phyloP scores from a whole-genome alignment of 148 eudicot genomes.

The Nyssa sinensis region DNA sequence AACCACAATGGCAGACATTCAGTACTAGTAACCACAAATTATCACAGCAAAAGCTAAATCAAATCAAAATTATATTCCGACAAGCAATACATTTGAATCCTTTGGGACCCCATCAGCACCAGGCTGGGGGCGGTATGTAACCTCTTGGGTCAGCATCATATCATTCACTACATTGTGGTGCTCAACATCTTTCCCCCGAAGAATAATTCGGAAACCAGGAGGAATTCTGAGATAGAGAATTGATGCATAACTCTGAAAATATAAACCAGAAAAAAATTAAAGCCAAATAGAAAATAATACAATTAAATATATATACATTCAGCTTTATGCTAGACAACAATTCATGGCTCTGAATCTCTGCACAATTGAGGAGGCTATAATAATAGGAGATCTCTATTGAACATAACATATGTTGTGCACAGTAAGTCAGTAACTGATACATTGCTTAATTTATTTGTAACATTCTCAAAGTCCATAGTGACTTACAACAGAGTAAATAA shows the following conservation, averaged over 20 bases:
- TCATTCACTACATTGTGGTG: slow-evolving; percentile 85
- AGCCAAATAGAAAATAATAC: neutral
- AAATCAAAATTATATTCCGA: slow-evolving; percentile 6
- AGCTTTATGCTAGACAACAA: neutral
- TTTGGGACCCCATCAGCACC: slow-evolving; percentile 50
- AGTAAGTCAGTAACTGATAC: neutral
- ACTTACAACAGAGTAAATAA: neutral
- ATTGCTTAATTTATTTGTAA: neutral
- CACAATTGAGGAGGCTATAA: neutral
- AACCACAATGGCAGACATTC: slow-evolving; percentile 17
- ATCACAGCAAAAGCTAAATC: neutral
- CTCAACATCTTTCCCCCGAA: slow-evolving; percentile 81
- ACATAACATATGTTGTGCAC: neutral
- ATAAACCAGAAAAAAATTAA: slow-evolving; percentile 19
- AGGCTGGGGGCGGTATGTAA: slow-evolving; percentile 71
- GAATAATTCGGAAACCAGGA: slow-evolving; percentile 63
- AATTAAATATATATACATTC: too few species aligned
- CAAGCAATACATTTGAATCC: slow-evolving; percentile 61
- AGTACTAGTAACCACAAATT: neutral
- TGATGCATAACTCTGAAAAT: slow-evolving; percentile 81
- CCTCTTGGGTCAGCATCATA: slow-evolving; percentile 74
- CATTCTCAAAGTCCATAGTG: neutral
- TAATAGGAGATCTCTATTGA: neutral
- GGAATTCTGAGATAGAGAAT: slow-evolving; percentile 89
- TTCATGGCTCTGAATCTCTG: neutral